A percentile compares a stretch with the other conserved stretches of the same genome.
Conservation (phyloP, 768 basidiomycete species). For the Collybiopsis luxurians region DNA sequence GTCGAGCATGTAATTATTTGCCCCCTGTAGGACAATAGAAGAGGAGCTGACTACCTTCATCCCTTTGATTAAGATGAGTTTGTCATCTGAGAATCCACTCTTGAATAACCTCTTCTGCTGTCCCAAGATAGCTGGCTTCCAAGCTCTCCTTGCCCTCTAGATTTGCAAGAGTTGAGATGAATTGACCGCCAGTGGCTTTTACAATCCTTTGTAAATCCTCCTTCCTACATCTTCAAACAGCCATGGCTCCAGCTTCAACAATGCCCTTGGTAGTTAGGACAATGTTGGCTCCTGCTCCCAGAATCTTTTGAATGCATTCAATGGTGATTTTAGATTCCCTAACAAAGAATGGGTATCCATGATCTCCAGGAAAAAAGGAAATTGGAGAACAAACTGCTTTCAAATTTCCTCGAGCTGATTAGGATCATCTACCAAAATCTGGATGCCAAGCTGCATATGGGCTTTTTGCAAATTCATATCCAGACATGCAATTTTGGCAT, state of each 20-base stretch:
- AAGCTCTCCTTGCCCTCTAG: slow-evolving; percentile 98
- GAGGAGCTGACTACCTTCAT: slow-evolving; percentile 94
- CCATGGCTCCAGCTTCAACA: slow-evolving; percentile 98
- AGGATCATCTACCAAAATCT: slow-evolving; percentile 96
- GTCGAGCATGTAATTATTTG: slow-evolving; percentile 98
- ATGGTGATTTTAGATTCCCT: slow-evolving; percentile 96
- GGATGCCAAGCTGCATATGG: slow-evolving; percentile 96
- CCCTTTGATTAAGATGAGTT: slow-evolving; percentile 95
- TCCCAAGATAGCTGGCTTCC: slow-evolving; percentile 86
- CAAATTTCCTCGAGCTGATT: slow-evolving; percentile 96
- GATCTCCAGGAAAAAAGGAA: neutral
- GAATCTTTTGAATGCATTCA: slow-evolving; percentile 93
- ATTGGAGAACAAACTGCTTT: slow-evolving; percentile 57
- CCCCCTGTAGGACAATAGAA: slow-evolving; percentile 92
- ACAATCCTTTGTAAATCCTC: slow-evolving; percentile 97
- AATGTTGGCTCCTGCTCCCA: slow-evolving; percentile 95
- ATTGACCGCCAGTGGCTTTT: slow-evolving; percentile 92
- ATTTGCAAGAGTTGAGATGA: slow-evolving; percentile 91
- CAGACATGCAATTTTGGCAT: slow-evolving; percentile 96
- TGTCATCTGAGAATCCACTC: slow-evolving; percentile 97
- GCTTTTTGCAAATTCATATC: slow-evolving; percentile 97
- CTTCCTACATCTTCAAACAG: slow-evolving; percentile 94
- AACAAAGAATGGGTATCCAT: neutral
- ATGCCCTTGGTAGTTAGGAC: slow-evolving; percentile 98
- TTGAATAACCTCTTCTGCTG: slow-evolving; percentile 93